Evolutionary conservation across 306 rosid genomes (phyloP), one percentile per base, ranked within the genome.

Genomic region (Acacia acuminata): DNA sequence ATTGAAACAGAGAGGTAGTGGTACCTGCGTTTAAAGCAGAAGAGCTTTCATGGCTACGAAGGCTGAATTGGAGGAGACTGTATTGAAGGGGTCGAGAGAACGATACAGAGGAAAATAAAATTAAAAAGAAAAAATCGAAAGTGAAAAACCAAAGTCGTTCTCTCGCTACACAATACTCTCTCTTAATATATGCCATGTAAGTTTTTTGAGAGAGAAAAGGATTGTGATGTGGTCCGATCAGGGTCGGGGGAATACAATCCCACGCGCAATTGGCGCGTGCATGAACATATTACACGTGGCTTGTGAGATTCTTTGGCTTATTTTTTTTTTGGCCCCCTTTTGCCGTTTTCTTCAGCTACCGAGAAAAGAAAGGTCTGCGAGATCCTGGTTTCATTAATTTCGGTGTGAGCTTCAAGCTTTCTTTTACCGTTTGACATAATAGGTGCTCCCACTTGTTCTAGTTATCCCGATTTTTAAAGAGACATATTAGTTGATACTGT

Each of bases 41-140:
- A 81, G 68, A 85, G 88, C 69, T 87, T 85, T 89, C 92, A 94
- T 94, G 94, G 82, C 82, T 81, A 79, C 85, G 84, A 90, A 81
- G 88, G 88, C 70, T 90, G 89, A 93, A 86, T 90, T 80, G 84
- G 76, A 77, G 87, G 10, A 47, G 76, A 82, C 79, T 64, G 22
- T 19, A 34, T 56, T 43, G 71, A 73, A 47, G 17, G 50, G 86
- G 72, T 47, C 81, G 82, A 70, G 55, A 79, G 82, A 74, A 60
- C 64, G 27, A 82, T 47, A 76, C 73, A 81, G 45, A 48, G 42
- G 7, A 38, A 38, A 38, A 38, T 38, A 48, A 78, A 25, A 56
- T 8, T 1, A 77, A 66, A 27, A 56, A 78, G 77, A 10, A 75
- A 84, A 74, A 66, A 12, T 10, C 75, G 51, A 76, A 47, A 19